These are phyloP conservation scores for Phytophthora tentaculata DNA, from an alignment of 352 stramenopile species.

Conservation along the genomic window DNA sequence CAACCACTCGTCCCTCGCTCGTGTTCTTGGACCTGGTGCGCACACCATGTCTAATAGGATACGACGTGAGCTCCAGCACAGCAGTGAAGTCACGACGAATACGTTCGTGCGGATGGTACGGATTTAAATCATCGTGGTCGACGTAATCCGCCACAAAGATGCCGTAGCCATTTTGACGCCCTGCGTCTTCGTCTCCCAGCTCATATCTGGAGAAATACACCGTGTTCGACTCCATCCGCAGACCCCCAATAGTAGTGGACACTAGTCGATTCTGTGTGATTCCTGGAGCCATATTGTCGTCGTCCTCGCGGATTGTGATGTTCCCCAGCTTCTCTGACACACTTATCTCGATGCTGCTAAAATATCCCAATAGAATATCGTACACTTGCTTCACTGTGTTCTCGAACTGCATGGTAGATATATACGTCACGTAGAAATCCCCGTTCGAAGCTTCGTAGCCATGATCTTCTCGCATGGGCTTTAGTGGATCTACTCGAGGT, in stretches of 20 bases:
- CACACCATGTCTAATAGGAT: conserved; percentile 31
- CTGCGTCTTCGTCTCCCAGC: conserved; percentile 10
- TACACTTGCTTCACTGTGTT: conserved; percentile 55
- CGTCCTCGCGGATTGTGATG: conserved; percentile 55
- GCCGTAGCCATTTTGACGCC: conserved; percentile 33
- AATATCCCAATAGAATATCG: conserved; percentile 44
- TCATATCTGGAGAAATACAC: conserved; percentile 47
- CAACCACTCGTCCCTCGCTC: conserved; percentile 33
- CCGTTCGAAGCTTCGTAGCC: conserved; percentile 36
- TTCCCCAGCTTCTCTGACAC: conserved; percentile 58
- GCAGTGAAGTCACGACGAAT: conserved; percentile 49
- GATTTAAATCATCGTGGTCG: conserved; percentile 52
- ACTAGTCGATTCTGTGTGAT: conserved; percentile 53
- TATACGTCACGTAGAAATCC: conserved; percentile 38
- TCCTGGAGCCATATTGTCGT: conserved; percentile 40
- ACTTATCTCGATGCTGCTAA: conserved; percentile 56
- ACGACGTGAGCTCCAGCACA: conserved; percentile 36
- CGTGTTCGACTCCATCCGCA: conserved; percentile 55
- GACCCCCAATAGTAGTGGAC: conserved; percentile 27
- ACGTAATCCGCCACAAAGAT: conserved; percentile 58
- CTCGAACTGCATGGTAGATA: conserved; percentile 42
- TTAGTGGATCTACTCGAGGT: conserved; percentile 32
- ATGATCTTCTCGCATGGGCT: conserved; percentile 44
- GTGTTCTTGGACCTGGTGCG: conserved; percentile 33
- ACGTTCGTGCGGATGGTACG: conserved; percentile 48